phyloP scores from a whole-genome alignment of 176 grass and related monocot species.

The Rhipidocladum racemiflorum region DNA sequence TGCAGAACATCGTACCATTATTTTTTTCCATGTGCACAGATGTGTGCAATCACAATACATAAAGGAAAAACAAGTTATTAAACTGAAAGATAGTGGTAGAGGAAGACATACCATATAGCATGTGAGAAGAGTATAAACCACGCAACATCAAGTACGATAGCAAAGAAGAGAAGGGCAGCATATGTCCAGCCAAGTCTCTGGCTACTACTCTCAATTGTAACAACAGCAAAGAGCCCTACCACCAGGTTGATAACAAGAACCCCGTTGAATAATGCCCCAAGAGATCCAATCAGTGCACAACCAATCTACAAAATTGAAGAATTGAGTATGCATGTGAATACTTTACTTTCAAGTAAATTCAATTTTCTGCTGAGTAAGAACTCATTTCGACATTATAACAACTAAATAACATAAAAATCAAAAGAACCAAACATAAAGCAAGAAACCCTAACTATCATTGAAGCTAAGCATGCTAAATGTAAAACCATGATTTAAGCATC shows the following conservation, averaged over 20 bases:
- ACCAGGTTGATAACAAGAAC: constrained; percentile 95
- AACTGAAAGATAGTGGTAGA: constrained; percentile 13
- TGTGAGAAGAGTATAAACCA: constrained; percentile 97
- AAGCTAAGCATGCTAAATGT: no score
- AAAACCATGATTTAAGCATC: no score
- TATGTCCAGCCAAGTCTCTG: constrained; percentile 90
- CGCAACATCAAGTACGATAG: constrained; percentile 72
- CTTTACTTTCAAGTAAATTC: background rate
- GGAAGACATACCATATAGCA: constrained; percentile 79
- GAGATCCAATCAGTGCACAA: constrained; percentile 85
- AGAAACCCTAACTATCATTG: no score
- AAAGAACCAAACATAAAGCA: no score
- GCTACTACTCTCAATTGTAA: constrained; percentile 89
- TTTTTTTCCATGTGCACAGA: constrained; percentile 12
- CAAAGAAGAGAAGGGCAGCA: constrained; percentile 82
- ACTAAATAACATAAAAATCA: no score
- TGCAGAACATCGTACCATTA: background rate
- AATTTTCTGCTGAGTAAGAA: constrained; percentile 3
- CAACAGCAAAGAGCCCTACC: constrained; percentile 85
- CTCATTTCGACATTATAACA: no score
- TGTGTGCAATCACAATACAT: background rate
- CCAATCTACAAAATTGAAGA: constrained; percentile 55
- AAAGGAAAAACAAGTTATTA: background rate
- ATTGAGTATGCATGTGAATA: constrained; percentile 2
- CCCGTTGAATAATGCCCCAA: constrained; percentile 87